Percentiles rank a stretch among this genome's conserved stretches.
Evolutionary conservation across 1,284 basidiomycete species (phyloP).

Genomic region (Phlebopus sp.): DNA sequence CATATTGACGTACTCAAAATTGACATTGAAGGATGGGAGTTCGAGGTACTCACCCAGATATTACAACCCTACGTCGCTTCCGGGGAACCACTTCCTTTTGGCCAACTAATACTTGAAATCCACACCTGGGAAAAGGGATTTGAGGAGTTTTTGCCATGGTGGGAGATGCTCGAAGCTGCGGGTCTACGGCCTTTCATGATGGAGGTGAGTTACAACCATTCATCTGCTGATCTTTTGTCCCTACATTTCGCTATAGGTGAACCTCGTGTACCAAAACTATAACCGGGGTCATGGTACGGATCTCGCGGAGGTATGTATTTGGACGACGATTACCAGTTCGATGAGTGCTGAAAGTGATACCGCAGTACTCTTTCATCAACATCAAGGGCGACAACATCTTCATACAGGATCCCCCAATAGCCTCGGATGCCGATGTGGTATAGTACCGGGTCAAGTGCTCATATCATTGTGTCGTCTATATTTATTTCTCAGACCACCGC

Average conservation of each 20-base stretch:
- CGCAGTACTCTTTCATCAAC: conserved; percentile 58
- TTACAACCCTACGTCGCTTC: conserved; percentile 42
- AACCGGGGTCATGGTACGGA: conserved; percentile 51
- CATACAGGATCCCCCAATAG: conserved; percentile 37
- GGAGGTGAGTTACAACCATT: conserved; percentile 36
- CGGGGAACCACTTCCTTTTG: conserved; percentile 47
- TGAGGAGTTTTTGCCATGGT: conserved; percentile 47
- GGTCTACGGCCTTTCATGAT: conserved; percentile 56
- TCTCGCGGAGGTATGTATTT: conserved; percentile 51
- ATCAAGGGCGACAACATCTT: conserved; percentile 55
- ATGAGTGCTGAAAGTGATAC: conserved; percentile 2
- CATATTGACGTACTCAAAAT: conserved; percentile 58
- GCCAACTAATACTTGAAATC: conserved; percentile 56
- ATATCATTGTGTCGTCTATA: conserved; percentile 4
- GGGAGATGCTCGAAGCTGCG: conserved; percentile 53
- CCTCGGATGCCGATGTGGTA: conserved; percentile 10
- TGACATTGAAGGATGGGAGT: conserved; percentile 56
- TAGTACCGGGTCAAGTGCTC: conserved; percentile 6
- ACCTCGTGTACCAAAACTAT: conserved; percentile 67
- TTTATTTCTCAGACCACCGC: neutral
- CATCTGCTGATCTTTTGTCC: neutral
- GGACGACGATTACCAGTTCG: neutral
- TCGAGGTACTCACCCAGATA: conserved; percentile 44
- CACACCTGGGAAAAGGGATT: conserved; percentile 56
- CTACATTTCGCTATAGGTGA: conserved; percentile 40